phyloP scores from a whole-genome alignment of 2,329 filamentous ascomycete species.

The Ophiocordyceps camponoti-rufipedis region DNA sequence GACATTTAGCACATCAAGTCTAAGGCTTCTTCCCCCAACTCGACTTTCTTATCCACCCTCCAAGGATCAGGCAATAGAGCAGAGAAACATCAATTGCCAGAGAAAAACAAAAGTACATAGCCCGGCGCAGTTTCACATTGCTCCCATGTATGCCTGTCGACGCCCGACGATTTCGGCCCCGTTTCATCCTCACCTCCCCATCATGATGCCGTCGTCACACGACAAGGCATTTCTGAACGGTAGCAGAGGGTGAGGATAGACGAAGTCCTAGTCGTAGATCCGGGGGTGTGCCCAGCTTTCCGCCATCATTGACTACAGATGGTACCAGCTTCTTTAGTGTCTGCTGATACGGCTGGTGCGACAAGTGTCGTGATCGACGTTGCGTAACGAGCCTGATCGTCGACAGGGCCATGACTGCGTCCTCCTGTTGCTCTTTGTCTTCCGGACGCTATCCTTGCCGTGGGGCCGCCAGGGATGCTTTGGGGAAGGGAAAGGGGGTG shows the following conservation, averaged over 20 bases:
- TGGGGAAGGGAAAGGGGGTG: too few species aligned
- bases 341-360: neutral
- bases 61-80: neutral
- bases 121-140: neutral
- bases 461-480: too few species aligned
- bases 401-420: neutral
- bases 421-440: neutral
- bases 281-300: neutral
- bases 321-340: neutral
- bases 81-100: neutral
- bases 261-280: neutral
- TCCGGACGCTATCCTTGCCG: too few species aligned
- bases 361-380: neutral
- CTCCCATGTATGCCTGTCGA: neutral
- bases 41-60: neutral
- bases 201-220: neutral
- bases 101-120: neutral
- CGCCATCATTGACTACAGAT: neutral
- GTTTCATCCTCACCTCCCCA: neutral
- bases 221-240: neutral
- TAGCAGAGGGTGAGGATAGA: neutral
- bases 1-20: too few species aligned
- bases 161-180: neutral
- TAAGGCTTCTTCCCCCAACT: neutral
- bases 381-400: neutral